Evolutionary conservation across 768 basidiomycete species (phyloP).

Genomic region (Leccinum uliginosum): DNA sequence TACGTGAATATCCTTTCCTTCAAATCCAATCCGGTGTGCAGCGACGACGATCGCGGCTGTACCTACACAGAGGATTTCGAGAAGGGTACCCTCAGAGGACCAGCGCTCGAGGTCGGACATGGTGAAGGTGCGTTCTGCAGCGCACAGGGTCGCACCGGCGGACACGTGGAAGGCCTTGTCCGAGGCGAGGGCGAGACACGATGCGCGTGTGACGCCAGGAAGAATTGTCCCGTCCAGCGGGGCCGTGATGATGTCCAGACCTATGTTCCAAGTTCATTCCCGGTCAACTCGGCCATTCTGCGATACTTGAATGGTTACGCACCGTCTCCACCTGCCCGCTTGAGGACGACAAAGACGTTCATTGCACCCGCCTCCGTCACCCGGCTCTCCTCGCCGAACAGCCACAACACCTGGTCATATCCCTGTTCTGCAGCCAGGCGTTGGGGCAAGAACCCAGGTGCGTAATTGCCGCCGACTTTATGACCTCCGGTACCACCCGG

Average conservation of each 20-base stretch:
- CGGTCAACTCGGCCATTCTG: background rate
- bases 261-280: background rate
- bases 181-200: conserved; percentile 66
- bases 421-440: conserved; percentile 60
- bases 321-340: conserved; percentile 53
- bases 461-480: conserved; percentile 66
- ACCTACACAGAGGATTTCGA: conserved; percentile 84
- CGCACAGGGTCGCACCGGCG: conserved; percentile 30
- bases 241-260: conserved; percentile 81
- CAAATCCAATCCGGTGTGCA: conserved; percentile 69
- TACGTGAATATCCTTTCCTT: conserved; percentile 57
- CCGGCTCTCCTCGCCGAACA: conserved; percentile 55
- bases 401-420: conserved; percentile 78
- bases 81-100: conserved; percentile 55
- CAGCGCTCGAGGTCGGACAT: conserved; percentile 55
- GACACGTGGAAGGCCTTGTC: conserved; percentile 47
- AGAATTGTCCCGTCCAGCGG: conserved; percentile 90
- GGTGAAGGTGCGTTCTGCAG: conserved; percentile 59
- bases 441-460: conserved; percentile 60
- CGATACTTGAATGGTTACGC: conserved; percentile 6
- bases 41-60: conserved; percentile 77
- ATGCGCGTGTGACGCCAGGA: conserved; percentile 88
- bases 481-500: conserved; percentile 70
- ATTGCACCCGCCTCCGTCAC: conserved; percentile 68
- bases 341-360: conserved; percentile 74